Conservation (phyloP, 306 rosid genomes). For the Lathyrus sativus region DNA sequence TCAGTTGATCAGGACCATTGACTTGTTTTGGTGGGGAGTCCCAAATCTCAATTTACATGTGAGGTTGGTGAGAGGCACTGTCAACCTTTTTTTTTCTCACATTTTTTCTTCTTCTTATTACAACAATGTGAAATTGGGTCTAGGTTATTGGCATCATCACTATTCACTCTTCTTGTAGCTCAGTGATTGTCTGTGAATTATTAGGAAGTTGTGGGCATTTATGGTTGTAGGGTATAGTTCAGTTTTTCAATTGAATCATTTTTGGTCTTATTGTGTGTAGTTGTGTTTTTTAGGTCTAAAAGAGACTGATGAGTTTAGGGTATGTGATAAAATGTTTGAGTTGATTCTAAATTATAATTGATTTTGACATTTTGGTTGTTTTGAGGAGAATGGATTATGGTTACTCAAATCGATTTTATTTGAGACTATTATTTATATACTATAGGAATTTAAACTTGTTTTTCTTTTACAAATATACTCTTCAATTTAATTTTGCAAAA, state of each 20-base stretch:
- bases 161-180: slow-evolving; percentile 30
- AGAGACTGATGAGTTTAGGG: neutral
- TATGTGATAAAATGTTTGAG: no score
- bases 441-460: no score
- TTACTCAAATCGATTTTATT: no score
- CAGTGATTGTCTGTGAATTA: slow-evolving; percentile 42
- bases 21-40: slow-evolving; percentile 68
- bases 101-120: slow-evolving; percentile 4
- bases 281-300: neutral
- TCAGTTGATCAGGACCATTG: slow-evolving; percentile 72
- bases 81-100: slow-evolving; percentile 46
- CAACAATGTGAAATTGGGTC: neutral
- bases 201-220: slow-evolving; percentile 50
- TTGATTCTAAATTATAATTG: no score
- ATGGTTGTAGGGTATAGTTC: slow-evolving; percentile 41
- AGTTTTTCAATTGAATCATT: slow-evolving; percentile 17
- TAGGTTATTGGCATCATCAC: slow-evolving; percentile 28
- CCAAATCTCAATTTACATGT: slow-evolving; percentile 51
- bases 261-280: neutral
- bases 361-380: no score
- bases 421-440: no score
- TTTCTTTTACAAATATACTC: no score
- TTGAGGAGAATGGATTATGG: no score
- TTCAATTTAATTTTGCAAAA: no score
- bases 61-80: slow-evolving; percentile 76